Conservation (phyloP, 2,329 filamentous ascomycete species). For the Reticulascus tulasneorum region DNA sequence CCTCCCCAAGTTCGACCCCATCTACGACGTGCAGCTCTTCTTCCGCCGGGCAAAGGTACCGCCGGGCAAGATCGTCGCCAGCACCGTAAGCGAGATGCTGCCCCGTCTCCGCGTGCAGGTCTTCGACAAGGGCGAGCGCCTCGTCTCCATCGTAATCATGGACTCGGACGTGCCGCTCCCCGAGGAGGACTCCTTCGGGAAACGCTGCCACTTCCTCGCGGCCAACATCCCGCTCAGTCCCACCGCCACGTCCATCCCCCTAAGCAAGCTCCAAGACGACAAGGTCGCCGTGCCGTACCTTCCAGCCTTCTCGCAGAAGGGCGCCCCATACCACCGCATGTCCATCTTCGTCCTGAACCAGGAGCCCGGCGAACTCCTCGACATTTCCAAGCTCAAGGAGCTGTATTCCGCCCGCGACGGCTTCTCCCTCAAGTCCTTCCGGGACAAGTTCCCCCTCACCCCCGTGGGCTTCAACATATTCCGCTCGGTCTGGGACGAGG, state of each 20-base stretch:
- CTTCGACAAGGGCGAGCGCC: conserved; percentile 75
- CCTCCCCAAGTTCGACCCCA: conserved; percentile 73
- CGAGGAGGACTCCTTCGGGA: conserved; percentile 69
- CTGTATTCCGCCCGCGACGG: conserved; percentile 37
- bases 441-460: conserved; percentile 62
- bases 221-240: conserved; percentile 55
- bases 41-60: conserved; percentile 68
- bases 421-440: conserved; percentile 73
- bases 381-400: conserved; percentile 53
- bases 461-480: conserved; percentile 85
- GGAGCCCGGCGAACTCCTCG: conserved; percentile 53
- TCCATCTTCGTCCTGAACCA: conserved; percentile 83
- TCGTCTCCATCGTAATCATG: conserved; percentile 80
- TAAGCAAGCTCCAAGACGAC: conserved; percentile 55
- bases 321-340: conserved; percentile 85
- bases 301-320: conserved; percentile 83
- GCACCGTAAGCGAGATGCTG: conserved; percentile 65
- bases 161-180: conserved; percentile 87
- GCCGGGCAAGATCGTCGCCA: conserved; percentile 76
- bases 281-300: conserved; percentile 79
- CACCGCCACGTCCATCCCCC: conserved; percentile 56
- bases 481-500: conserved; percentile 84
- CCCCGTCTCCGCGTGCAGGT: conserved; percentile 79
- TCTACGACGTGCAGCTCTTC: conserved; percentile 74
- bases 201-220: conserved; percentile 84